phyloP scores from a whole-genome alignment of 345 rosid genomes.

The Salix purpurea region DNA sequence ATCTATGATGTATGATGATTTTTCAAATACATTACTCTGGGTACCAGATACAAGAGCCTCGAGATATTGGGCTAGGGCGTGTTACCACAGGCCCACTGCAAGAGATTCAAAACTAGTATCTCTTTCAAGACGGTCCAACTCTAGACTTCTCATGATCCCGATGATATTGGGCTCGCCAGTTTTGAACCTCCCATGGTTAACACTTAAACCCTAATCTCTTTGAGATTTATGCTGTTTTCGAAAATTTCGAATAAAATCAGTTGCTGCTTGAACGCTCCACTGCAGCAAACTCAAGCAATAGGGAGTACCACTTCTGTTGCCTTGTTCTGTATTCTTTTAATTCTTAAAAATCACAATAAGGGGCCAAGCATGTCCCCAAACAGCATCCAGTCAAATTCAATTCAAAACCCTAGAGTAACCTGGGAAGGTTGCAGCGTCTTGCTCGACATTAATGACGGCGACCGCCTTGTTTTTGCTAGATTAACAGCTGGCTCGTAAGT shows the following conservation, averaged over 20 bases:
- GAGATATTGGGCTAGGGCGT: too few species aligned
- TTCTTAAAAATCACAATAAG: neutral
- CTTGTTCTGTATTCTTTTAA: neutral
- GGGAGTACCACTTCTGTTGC: neutral
- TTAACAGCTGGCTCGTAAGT: constrained; percentile 77
- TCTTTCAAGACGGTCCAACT: neutral
- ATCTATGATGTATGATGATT: too few species aligned
- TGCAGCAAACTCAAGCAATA: neutral
- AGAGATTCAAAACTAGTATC: neutral
- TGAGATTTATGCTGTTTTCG: neutral
- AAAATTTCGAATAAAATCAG: neutral
- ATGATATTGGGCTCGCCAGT: neutral
- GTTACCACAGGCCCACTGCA: neutral
- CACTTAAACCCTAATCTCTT: neutral
- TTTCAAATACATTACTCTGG: too few species aligned
- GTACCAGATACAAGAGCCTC: too few species aligned
- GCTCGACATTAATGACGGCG: constrained; percentile 96
- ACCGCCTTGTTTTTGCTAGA: constrained; percentile 87
- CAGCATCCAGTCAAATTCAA: neutral
- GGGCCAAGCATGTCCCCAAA: constrained; percentile 8
- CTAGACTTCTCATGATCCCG: neutral
- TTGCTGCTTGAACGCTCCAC: neutral
- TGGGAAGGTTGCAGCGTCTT: constrained; percentile 89
- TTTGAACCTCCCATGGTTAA: neutral
- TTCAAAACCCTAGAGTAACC: constrained; percentile 52